Conservation (phyloP, 305 asterid species). For the Caryopteris hybrid region DNA sequence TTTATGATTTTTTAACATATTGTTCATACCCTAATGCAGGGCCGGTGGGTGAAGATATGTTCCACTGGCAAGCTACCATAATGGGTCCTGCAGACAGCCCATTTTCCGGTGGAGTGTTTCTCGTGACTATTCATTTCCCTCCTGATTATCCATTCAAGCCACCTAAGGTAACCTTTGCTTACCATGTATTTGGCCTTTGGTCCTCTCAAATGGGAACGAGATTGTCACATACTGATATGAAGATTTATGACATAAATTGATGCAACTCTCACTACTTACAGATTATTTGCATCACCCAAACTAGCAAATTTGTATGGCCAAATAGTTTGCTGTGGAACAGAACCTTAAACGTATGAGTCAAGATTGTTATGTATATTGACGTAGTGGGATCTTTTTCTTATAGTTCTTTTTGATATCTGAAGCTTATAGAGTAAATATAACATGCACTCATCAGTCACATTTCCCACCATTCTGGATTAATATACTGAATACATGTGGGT, state of each 20-base stretch:
- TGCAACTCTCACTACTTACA: background rate
- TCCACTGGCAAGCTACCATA: constrained; percentile 85
- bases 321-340: background rate
- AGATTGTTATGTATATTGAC: background rate
- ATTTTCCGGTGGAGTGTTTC: constrained; percentile 66
- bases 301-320: background rate
- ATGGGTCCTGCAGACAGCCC: constrained; percentile 85
- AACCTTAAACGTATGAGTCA: background rate
- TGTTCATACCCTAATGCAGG: constrained; percentile 33
- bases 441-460: background rate
- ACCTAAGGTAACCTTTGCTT: constrained; percentile 48
- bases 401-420: background rate
- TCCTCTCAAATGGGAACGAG: background rate
- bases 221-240: background rate
- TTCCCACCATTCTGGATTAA: background rate
- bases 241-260: background rate
- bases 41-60: constrained; percentile 77
- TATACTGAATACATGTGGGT: background rate
- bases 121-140: constrained; percentile 67
- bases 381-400: background rate
- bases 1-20: background rate
- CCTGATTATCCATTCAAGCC: constrained; percentile 90
- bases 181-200: background rate
- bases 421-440: background rate
- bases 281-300: background rate